Percentiles rank a stretch among this genome's conserved stretches.
Evolutionary conservation across 805 yeast species (phyloP).

Genomic region (Novakomyces olei): DNA sequence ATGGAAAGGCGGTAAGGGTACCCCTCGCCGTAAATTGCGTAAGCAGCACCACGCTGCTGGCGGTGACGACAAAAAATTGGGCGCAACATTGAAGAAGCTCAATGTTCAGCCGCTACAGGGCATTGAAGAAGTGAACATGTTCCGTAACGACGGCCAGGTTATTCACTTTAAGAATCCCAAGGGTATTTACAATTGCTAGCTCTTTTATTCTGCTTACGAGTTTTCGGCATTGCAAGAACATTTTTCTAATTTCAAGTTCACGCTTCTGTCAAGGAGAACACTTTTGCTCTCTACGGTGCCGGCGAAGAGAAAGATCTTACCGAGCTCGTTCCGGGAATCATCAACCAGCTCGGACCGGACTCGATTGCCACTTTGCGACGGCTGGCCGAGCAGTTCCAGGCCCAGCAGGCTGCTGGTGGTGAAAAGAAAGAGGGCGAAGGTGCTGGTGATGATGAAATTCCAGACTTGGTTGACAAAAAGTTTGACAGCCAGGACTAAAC

Average conservation of each 20-base stretch:
- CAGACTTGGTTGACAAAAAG: slow-evolving; percentile 65
- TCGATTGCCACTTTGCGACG: slow-evolving; percentile 71
- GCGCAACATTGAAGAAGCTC: slow-evolving; percentile 69
- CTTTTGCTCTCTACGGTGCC: slow-evolving; percentile 85
- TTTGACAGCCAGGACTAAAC: slow-evolving; percentile 41
- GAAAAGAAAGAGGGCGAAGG: slow-evolving; percentile 29
- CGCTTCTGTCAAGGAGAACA: slow-evolving; percentile 73
- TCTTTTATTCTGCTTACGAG: slow-evolving; percentile 1
- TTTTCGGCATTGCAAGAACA: neutral
- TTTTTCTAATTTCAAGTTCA: slow-evolving; percentile 38
- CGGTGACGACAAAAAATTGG: slow-evolving; percentile 77
- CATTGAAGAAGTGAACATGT: slow-evolving; percentile 92
- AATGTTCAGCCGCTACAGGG: slow-evolving; percentile 73
- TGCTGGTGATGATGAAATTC: slow-evolving; percentile 30
- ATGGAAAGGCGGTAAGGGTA: slow-evolving; percentile 24
- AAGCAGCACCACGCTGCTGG: slow-evolving; percentile 32
- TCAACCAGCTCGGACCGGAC: slow-evolving; percentile 92
- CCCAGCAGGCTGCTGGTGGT: slow-evolving; percentile 20
- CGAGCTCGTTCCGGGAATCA: slow-evolving; percentile 80
- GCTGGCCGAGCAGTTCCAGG: slow-evolving; percentile 74
- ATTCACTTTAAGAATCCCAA: slow-evolving; percentile 91
- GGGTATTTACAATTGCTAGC: slow-evolving; percentile 7
- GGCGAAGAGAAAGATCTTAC: slow-evolving; percentile 82
- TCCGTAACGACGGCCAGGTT: slow-evolving; percentile 89
- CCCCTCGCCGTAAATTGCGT: slow-evolving; percentile 80